A percentile compares a stretch with the other conserved stretches of the same genome.
phyloP scores from a whole-genome alignment of 768 basidiomycete species.

The Boletus vermiculosoides region DNA sequence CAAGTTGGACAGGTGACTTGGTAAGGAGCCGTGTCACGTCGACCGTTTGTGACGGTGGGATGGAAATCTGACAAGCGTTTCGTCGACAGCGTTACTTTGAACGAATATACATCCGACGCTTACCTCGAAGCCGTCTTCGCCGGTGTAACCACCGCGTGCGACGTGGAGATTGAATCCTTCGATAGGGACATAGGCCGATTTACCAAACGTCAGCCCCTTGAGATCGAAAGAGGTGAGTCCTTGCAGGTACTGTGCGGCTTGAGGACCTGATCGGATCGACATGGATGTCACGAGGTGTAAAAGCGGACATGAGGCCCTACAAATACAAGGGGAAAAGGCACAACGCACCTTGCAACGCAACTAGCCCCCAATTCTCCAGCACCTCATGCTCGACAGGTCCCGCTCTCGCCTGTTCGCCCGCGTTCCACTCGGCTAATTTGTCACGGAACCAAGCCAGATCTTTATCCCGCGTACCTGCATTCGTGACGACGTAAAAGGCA shows the following conservation, averaged over 20 bases:
- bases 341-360: constrained; percentile 84
- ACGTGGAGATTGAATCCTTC: constrained; percentile 67
- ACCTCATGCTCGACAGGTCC: constrained; percentile 79
- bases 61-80: constrained; percentile 65
- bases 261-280: constrained; percentile 55
- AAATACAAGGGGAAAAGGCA: not conserved
- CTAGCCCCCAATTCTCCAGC: constrained; percentile 79
- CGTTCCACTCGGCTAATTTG: constrained; percentile 79
- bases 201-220: constrained; percentile 74
- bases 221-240: constrained; percentile 73
- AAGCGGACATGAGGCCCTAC: not conserved
- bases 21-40: constrained; percentile 66
- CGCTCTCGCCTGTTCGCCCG: constrained; percentile 42
- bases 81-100: not conserved
- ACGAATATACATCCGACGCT: not conserved
- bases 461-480: constrained; percentile 81
- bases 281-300: not conserved
- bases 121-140: constrained; percentile 98
- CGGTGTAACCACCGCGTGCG: constrained; percentile 94
- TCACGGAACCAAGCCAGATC: constrained; percentile 77
- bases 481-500: constrained; percentile 94
- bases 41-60: constrained; percentile 74
- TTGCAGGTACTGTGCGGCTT: constrained; percentile 79
- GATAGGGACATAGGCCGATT: constrained; percentile 75
- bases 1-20: constrained; percentile 67